Percentiles rank a stretch among this genome's conserved stretches.
These are phyloP conservation scores for Solanum pennellii DNA, from an alignment of 257 asterid species.

Conservation along the genomic window DNA sequence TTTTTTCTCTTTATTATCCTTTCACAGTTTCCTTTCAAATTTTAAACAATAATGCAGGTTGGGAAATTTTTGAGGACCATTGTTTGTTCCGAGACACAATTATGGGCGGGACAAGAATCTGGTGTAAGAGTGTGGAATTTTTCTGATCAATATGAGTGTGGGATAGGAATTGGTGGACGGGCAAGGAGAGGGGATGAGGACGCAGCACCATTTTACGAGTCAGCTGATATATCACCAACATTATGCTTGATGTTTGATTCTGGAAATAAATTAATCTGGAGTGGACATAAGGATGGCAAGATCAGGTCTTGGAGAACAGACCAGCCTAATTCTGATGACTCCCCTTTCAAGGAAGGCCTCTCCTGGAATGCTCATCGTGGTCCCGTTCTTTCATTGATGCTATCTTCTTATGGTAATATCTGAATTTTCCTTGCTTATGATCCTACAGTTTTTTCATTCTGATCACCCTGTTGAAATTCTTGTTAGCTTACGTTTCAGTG, in stretches of 20 bases:
- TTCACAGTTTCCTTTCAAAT: neutral
- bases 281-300: conserved; percentile 94
- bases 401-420: conserved; percentile 69
- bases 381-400: conserved; percentile 59
- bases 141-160: conserved; percentile 61
- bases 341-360: conserved; percentile 65
- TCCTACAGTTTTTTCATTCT: neutral
- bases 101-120: conserved; percentile 94
- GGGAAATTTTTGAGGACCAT: conserved; percentile 77
- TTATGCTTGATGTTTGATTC: conserved; percentile 65
- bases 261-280: conserved; percentile 76
- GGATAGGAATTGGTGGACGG: conserved; percentile 52
- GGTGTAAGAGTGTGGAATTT: conserved; percentile 91
- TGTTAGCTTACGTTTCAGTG: neutral
- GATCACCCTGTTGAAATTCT: neutral
- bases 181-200: conserved; percentile 90
- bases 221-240: conserved; percentile 53
- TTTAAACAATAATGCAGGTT: conserved; percentile 1
- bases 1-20: neutral
- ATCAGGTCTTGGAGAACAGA: conserved; percentile 89
- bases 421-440: neutral
- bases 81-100: conserved; percentile 60
- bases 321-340: conserved; percentile 39
- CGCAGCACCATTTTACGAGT: conserved; percentile 80
- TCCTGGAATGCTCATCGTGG: conserved; percentile 93